phyloP scores from a whole-genome alignment of 78 protist species.

The Isochrysis galbana region DNA sequence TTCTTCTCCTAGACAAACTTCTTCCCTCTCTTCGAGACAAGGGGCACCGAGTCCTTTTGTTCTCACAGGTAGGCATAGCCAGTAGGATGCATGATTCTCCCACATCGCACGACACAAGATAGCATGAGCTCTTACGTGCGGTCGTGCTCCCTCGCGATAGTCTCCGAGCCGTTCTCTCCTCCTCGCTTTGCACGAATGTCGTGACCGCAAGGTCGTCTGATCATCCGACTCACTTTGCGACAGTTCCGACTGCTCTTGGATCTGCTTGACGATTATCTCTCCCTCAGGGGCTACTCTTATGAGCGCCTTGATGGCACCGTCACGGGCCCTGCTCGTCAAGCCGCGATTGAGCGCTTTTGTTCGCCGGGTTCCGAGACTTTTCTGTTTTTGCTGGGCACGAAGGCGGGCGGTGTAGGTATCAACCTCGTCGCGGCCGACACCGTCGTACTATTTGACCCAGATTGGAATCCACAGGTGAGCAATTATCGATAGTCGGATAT shows the following conservation, averaged over 20 bases:
- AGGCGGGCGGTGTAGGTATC: constrained; percentile 98
- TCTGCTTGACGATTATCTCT: constrained; percentile 79
- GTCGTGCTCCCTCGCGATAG: no score
- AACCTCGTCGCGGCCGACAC: constrained; percentile 95
- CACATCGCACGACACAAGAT: no score
- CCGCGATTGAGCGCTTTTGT: constrained; percentile 91
- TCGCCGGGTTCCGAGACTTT: constrained; percentile 3
- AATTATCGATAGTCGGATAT: no score
- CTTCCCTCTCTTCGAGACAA: constrained; percentile 66
- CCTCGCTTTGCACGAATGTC: no score
- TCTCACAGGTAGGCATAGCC: constrained; percentile 87
- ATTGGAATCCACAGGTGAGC: constrained; percentile 99
- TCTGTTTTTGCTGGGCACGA: constrained; percentile 88
- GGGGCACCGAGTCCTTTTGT: constrained; percentile 91
- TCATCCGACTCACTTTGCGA: no score
- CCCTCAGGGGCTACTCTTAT: constrained; percentile 61
- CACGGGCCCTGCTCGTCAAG: constrained; percentile 63
- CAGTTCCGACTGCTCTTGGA: constrained; percentile 83
- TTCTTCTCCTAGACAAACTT: constrained; percentile 85
- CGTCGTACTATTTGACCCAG: constrained; percentile 93
- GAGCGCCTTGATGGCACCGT: constrained; percentile 90
- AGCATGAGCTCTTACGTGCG: no score
- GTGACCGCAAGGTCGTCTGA: no score
- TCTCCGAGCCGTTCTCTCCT: no score
- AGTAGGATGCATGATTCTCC: no score